Evolutionary conservation across 2,329 filamentous ascomycete genomes (phyloP), one percentile per base, ranked within the genome.

Genomic region (Phialocephala sp.): DNA sequence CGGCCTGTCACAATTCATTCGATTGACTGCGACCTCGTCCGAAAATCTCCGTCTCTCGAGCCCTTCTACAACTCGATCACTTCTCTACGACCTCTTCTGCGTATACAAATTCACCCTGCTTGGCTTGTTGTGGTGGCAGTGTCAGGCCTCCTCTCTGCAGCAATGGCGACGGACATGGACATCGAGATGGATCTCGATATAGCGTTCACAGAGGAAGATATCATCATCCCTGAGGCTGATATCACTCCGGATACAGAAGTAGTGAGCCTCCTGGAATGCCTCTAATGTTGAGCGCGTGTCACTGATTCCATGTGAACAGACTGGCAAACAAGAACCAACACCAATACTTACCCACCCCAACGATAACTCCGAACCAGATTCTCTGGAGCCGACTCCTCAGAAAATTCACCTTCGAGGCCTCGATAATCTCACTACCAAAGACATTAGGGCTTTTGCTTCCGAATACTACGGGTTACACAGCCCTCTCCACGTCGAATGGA

Each of bases 401-500:
- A 76, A 75, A 59, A 64, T 76, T n/a, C 90, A 97, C 78, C 81
- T 99, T 60, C 87, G 89, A 66, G 94, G 94, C 22, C 84, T 98
- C 3, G 91, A 97, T 74, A 87, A 90, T 52, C 82, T 98, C 76
- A 92, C 90, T 37, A 93, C 93, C 35, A 85, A 88, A 63, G 88
- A 97, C 69, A 90, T 98, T 72, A 89, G 91, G 72, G 82, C 85
- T 66, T 97, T 93, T 73, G 87, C 92, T 9, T 79, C 82, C 57
- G 84, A 91, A 68, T 86, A 95, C 77, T 93, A 86, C 73, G 80
- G 83, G 41, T 76, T 78, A 15, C 82, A 84, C 63, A 75, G 80
- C 60, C 82, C 89, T 64, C 81, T 85, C 63, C 84, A 86, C 67
- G 83, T 97, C 69, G 93, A 98, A 80, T 99, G 95, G 95, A 93